These are phyloP conservation scores for Arctostaphylos glauca DNA, from an alignment of 148 eudicot species.

Conservation along the genomic window DNA sequence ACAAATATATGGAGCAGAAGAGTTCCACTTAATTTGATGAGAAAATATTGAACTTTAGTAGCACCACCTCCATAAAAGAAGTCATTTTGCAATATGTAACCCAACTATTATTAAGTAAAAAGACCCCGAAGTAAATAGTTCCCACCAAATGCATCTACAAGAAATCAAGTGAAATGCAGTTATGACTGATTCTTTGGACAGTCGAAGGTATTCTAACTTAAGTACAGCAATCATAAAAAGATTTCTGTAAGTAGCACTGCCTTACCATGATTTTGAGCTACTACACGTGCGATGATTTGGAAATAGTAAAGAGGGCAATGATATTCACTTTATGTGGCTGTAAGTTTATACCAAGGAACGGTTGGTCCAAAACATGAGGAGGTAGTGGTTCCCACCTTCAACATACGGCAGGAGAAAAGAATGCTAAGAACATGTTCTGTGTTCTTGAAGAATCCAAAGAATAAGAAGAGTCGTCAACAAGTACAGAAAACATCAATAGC, in stretches of 20 bases:
- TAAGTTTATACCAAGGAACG: not conserved
- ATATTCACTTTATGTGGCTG: not conserved
- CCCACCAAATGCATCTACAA: not conserved
- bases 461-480: not conserved
- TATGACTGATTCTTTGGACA: not conserved
- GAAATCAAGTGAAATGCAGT: not conserved
- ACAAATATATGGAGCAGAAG: not conserved
- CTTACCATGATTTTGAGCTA: not conserved
- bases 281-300: not conserved
- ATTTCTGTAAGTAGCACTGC: not conserved
- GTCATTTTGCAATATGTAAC: not conserved
- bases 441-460: not conserved
- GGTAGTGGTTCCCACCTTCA: not conserved
- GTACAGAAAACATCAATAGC: not conserved
- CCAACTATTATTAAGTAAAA: not conserved
- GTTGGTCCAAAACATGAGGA: not conserved
- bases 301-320: not conserved
- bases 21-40: conserved; percentile 4
- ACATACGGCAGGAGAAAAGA: not conserved
- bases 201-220: not conserved
- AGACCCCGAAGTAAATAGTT: not conserved
- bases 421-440: not conserved
- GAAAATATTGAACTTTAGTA: not conserved
- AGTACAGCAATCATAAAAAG: not conserved
- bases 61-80: not conserved